These are phyloP conservation scores for Talaromyces marneffei DNA, from an alignment of 2,329 filamentous ascomycete species.

Conservation along the genomic window DNA sequence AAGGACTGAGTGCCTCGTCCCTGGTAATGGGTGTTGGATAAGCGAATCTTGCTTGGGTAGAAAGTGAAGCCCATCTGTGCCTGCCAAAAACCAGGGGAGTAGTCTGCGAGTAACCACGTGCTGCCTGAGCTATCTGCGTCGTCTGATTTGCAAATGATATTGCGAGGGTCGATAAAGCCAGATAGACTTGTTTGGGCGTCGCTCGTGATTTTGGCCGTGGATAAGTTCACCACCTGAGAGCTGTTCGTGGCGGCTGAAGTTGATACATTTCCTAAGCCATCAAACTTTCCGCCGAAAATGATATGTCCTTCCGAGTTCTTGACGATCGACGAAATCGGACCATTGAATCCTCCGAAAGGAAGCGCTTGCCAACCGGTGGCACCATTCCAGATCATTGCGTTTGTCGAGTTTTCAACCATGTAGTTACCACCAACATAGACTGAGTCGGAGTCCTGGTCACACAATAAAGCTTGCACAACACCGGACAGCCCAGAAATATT, in stretches of 20 bases:
- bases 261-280: slow-evolving; percentile 65
- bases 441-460: slow-evolving; percentile 68
- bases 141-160: slow-evolving; percentile 73
- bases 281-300: slow-evolving; percentile 86
- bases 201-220: slow-evolving; percentile 66
- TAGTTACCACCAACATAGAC: slow-evolving; percentile 92
- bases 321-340: slow-evolving; percentile 77
- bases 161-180: slow-evolving; percentile 69
- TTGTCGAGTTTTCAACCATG: slow-evolving; percentile 71
- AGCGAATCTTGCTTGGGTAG: slow-evolving; percentile 74
- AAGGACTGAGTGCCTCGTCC: slow-evolving; percentile 84
- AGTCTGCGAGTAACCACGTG: slow-evolving; percentile 76
- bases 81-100: slow-evolving; percentile 72
- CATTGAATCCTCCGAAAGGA: slow-evolving; percentile 91
- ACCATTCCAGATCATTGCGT: slow-evolving; percentile 76
- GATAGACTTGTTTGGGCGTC: slow-evolving; percentile 54
- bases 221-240: slow-evolving; percentile 77
- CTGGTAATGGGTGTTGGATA: slow-evolving; percentile 81
- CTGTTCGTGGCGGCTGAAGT: slow-evolving; percentile 49
- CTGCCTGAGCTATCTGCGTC: slow-evolving; percentile 63
- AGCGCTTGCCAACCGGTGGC: slow-evolving; percentile 68
- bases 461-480: slow-evolving; percentile 73
- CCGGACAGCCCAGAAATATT: slow-evolving; percentile 77
- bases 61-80: slow-evolving; percentile 80
- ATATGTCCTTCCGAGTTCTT: slow-evolving; percentile 77